A percentile compares a stretch with the other conserved stretches of the same genome.
Evolutionary conservation across 305 asterid species (phyloP).

Genomic region (Lippia alba): DNA sequence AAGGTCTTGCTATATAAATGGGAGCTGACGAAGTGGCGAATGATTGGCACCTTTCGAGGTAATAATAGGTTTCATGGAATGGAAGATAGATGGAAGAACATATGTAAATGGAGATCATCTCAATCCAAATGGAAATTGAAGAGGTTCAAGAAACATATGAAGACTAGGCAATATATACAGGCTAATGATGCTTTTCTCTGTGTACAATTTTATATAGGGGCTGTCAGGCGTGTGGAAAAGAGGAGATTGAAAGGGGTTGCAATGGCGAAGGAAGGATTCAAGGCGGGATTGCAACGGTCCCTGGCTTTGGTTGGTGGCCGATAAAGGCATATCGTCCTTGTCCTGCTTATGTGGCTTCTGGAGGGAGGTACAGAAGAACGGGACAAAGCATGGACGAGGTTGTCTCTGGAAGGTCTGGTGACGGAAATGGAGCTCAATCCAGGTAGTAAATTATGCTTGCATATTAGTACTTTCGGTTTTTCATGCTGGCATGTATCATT

Average conservation of each 20-base stretch:
- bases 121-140: too few species aligned
- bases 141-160: not conserved
- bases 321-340: slow-evolving; percentile 94
- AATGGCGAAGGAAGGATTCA: slow-evolving; percentile 96
- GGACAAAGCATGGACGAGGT: slow-evolving; percentile 98
- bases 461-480: not conserved
- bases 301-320: slow-evolving; percentile 99
- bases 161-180: not conserved
- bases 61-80: too few species aligned
- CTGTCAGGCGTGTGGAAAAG: slow-evolving; percentile 80
- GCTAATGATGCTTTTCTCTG: not conserved
- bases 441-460: slow-evolving; percentile 43
- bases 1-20: too few species aligned
- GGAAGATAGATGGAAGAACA: too few species aligned
- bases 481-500: not conserved
- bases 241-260: slow-evolving; percentile 77
- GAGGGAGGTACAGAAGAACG: slow-evolving; percentile 74
- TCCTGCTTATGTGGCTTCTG: slow-evolving; percentile 83
- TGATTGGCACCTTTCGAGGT: too few species aligned
- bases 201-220: slow-evolving; percentile 48
- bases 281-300: slow-evolving; percentile 91
- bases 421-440: slow-evolving; percentile 36
- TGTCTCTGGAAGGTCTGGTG: slow-evolving; percentile 62
- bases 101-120: too few species aligned
- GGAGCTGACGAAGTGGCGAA: too few species aligned